Percentiles rank a stretch among this genome's conserved stretches.
These are phyloP conservation scores for Nissolia schottii DNA, from an alignment of 306 rosid genomes.

Conservation along the genomic window DNA sequence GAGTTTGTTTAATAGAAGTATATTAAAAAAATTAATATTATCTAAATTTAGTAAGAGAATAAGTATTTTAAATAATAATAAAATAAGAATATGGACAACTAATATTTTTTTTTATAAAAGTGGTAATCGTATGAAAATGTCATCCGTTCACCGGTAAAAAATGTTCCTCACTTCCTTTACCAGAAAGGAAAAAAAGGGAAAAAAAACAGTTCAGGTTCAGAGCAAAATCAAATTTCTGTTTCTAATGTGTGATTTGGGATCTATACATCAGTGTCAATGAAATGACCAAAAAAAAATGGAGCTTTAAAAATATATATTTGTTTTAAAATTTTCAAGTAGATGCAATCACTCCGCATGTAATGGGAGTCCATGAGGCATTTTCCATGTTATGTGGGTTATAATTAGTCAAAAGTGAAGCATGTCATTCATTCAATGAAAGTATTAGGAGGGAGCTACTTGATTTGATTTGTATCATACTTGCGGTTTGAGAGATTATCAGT, in stretches of 20 bases:
- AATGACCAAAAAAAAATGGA: not conserved
- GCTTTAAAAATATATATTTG: not conserved
- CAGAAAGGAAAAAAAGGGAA: not conserved
- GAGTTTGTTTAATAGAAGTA: too few species aligned
- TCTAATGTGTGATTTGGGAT: not conserved
- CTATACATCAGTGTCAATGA: not conserved
- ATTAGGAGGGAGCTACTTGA: not conserved
- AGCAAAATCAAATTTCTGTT: not conserved
- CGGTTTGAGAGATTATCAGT: not conserved
- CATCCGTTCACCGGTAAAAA: not conserved
- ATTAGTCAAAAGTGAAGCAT: slow-evolving; percentile 19
- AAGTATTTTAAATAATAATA: too few species aligned
- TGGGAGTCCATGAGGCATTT: slow-evolving; percentile 26
- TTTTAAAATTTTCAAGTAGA: not conserved
- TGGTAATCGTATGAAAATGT: not conserved
- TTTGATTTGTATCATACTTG: not conserved
- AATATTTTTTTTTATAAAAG: too few species aligned
- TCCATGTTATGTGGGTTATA: not conserved
- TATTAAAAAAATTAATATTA: too few species aligned
- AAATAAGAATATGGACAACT: not conserved
- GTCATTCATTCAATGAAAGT: not conserved
- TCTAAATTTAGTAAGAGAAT: too few species aligned
- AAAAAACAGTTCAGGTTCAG: not conserved
- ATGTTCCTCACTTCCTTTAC: not conserved
- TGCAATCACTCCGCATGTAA: slow-evolving; percentile 43